Evolutionary conservation across 495 filamentous ascomycete species (phyloP).

Genomic region (Penicillium chermesinum): DNA sequence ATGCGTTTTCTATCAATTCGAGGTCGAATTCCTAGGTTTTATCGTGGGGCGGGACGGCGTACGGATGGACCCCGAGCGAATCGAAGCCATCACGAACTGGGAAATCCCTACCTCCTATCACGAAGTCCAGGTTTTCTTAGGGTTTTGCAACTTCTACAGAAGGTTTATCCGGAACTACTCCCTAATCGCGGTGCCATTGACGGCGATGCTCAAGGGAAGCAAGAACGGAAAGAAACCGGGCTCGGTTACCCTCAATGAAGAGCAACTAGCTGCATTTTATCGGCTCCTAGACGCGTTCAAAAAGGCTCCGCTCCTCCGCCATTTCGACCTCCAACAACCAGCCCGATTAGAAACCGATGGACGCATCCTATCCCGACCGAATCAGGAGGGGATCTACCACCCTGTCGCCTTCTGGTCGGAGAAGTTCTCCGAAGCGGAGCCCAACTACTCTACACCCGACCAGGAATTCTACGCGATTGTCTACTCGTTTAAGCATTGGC

Average conservation of each 20-base stretch:
- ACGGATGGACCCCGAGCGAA: too few relatives aligned
- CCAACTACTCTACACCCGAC: constrained; percentile 1
- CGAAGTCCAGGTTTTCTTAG: constrained; percentile 1
- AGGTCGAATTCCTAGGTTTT: neutral
- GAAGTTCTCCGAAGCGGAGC: neutral
- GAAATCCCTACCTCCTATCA: neutral
- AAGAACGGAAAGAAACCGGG: constrained; percentile 1
- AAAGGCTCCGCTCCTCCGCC: neutral
- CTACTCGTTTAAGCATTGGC: constrained; percentile 1
- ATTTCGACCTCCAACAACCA: neutral
- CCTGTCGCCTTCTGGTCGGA: neutral
- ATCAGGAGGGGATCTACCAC: neutral
- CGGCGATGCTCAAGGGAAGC: neutral
- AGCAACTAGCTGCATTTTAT: neutral
- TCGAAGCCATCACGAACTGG: neutral
- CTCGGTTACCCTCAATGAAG: neutral
- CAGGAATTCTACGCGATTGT: constrained; percentile 2
- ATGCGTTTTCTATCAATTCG: neutral
- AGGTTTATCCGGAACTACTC: neutral
- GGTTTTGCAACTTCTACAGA: constrained; percentile 2
- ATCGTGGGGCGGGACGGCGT: neutral
- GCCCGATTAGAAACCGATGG: neutral
- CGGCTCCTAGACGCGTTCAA: neutral
- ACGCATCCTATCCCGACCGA: neutral
- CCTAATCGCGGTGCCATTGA: neutral